Evolutionary conservation across 2,329 filamentous ascomycete genomes (phyloP).

Genomic region (Scedosporium boydii): DNA sequence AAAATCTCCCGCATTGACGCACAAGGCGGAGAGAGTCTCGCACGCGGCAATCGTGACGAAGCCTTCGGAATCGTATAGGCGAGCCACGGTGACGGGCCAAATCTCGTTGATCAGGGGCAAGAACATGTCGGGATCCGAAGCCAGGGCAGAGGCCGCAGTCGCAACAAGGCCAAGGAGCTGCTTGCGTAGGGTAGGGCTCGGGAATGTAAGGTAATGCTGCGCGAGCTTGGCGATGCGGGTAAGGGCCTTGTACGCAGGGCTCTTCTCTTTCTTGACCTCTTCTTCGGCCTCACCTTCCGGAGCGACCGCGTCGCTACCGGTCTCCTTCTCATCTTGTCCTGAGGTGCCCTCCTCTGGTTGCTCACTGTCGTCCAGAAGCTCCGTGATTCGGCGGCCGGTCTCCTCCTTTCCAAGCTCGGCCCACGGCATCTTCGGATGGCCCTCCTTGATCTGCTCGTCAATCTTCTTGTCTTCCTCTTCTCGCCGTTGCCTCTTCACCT

Average conservation of each 20-base stretch:
- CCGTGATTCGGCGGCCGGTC: conserved; percentile 6
- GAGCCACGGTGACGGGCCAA: conserved; percentile 73
- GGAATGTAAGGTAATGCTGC: conserved; percentile 83
- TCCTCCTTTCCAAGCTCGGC: conserved; percentile 2
- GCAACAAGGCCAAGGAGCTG: conserved; percentile 69
- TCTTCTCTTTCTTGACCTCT: conserved; percentile 38
- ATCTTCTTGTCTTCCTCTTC: conserved; percentile 27
- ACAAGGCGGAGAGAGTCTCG: conserved; percentile 58
- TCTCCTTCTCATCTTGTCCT: no score
- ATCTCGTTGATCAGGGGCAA: conserved; percentile 82
- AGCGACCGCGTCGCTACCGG: not conserved
- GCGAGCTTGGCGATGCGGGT: conserved; percentile 74
- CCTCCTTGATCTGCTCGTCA: conserved; percentile 17
- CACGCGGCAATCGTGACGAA: conserved; percentile 64
- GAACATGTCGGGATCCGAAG: conserved; percentile 71
- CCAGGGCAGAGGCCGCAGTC: conserved; percentile 62
- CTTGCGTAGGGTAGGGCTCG: conserved; percentile 67
- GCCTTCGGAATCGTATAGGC: conserved; percentile 56
- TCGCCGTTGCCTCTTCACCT: conserved; percentile 20
- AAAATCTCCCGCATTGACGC: conserved; percentile 68
- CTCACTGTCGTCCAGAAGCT: conserved; percentile 11
- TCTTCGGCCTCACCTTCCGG: conserved; percentile 11
- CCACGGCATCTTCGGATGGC: conserved; percentile 27
- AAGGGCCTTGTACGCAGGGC: conserved; percentile 72
- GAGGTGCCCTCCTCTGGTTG: conserved; percentile 10